Evolutionary conservation across 352 stramenopile species (phyloP), one percentile per base, ranked within the genome.

Genomic region (Phytophthora meadii): DNA sequence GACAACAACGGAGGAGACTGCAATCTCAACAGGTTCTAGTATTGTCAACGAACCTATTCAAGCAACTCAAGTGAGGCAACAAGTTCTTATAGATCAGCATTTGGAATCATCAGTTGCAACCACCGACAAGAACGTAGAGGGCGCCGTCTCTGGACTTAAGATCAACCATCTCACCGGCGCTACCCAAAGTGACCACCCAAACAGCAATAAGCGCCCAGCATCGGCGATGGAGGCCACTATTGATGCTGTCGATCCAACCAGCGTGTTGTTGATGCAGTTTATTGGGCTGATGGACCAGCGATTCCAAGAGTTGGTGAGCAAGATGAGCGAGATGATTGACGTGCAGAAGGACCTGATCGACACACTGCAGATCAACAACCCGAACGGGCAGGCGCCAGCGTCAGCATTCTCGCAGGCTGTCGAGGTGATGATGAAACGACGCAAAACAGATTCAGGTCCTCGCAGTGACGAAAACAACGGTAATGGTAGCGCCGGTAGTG

Each of bases 281-380:
- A 72, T 91, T 32, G 64, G 75, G 47, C 57, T 90, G 34, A 86
- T 92, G 72, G 80, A 94, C 45, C 80, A 79, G 42, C 80, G 83
- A 10, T 90, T 89, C 54, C 82, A 89, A 52, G 85, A 94, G 51
- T 69, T 94, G n/a, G 70, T 85, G 28, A 58, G 75, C 53, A 92
- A 90, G 61, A 87, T 94, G 80, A 69, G 78, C 45, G 77, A 92
- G 39, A 86, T 93, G 73, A 82, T 92, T 40, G 82, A 91, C 36
- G 80, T 83, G 30, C 85, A 93, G 65, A 84, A 83, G 39, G 70
- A 88, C 39, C 63, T 93, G 34, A 82, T 91, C 27, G 78, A 89
- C 45, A 79, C 79, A 14, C 58, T 92, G 48, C 77, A 84, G 58
- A 62, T 55, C 22, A 85, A 65, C 19, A 72, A 80, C 42, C 61